Percentiles rank a stretch among this genome's conserved stretches.
Evolutionary conservation across 2,329 filamentous ascomycete genomes (phyloP).

Genomic region (Kalaharituber pfeilii): DNA sequence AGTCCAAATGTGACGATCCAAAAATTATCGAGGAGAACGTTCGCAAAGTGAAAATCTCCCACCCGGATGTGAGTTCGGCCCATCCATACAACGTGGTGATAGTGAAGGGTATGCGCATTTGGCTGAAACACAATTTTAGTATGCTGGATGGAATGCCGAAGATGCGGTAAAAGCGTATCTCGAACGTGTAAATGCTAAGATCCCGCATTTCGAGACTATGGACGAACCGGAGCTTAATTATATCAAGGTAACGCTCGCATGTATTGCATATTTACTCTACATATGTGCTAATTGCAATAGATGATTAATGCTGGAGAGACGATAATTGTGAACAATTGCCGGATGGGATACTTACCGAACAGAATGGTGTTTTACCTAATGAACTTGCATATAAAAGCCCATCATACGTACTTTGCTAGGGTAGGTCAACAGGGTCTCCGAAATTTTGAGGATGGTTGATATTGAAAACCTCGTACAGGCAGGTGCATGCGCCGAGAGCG

Average conservation of each 20-base stretch:
- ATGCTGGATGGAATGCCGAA: slow-evolving; percentile 76
- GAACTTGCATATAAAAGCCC: slow-evolving; percentile 90
- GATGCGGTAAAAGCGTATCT: slow-evolving; percentile 88
- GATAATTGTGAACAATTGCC: slow-evolving; percentile 91
- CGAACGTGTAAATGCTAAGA: slow-evolving; percentile 73
- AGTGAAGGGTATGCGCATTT: slow-evolving; percentile 6
- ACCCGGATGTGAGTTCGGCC: slow-evolving; percentile 58
- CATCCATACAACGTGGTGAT: no score
- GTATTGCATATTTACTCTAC: background rate
- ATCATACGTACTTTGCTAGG: slow-evolving; percentile 82
- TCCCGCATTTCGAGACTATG: slow-evolving; percentile 95
- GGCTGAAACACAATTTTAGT: slow-evolving; percentile 34
- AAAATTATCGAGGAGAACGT: slow-evolving; percentile 92
- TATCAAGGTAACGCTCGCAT: slow-evolving; percentile 45
- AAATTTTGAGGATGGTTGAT: no score
- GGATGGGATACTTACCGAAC: slow-evolving; percentile 73
- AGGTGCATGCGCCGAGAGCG: slow-evolving; percentile 35
- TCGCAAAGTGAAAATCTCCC: slow-evolving; percentile 91
- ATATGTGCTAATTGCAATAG: slow-evolving; percentile 22
- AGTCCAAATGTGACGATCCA: slow-evolving; percentile 87
- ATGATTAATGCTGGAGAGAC: slow-evolving; percentile 96
- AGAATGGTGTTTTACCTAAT: slow-evolving; percentile 96
- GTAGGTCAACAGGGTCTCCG: no score
- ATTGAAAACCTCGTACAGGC: slow-evolving; percentile 17
- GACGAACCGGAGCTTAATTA: slow-evolving; percentile 85